Percentiles rank a stretch among this genome's conserved stretches.
Evolutionary conservation across 2,329 filamentous ascomycete species (phyloP).

Genomic region (Microdochium trichocladiopsis): DNA sequence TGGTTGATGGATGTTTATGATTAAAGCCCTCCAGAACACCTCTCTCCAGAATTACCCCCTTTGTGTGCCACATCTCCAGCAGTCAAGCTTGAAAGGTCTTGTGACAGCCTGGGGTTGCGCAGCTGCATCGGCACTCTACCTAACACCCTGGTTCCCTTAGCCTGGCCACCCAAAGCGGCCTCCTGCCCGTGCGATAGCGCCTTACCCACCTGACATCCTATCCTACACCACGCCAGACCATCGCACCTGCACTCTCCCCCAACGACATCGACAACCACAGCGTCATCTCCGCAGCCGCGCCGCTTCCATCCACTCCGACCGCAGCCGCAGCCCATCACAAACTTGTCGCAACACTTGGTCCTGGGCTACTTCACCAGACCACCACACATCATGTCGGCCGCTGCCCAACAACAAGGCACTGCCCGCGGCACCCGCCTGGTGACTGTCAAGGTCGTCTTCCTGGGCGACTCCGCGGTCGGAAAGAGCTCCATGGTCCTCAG

Average conservation of each 20-base stretch:
- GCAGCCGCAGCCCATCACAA: neutral
- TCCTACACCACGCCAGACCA: neutral
- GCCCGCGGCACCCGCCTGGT: constrained; percentile 1
- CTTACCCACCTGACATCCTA: too few relatives aligned
- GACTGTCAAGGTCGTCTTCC: constrained; percentile 1
- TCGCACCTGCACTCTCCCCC: neutral
- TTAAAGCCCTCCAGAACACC: too few relatives aligned
- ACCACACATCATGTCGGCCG: neutral
- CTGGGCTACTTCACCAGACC: neutral
- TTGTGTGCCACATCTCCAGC: too few relatives aligned
- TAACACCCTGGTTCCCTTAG: too few relatives aligned
- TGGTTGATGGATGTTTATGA: too few relatives aligned
- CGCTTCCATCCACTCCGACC: neutral
- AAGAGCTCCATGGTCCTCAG: constrained; percentile 97
- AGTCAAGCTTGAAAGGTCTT: too few relatives aligned
- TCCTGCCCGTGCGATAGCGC: too few relatives aligned
- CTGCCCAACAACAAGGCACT: neutral
- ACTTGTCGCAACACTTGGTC: neutral
- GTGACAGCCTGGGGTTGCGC: too few relatives aligned
- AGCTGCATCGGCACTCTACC: too few relatives aligned
- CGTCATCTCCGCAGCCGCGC: neutral
- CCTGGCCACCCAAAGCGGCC: too few relatives aligned
- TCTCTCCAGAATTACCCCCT: too few relatives aligned
- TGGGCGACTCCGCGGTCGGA: constrained; percentile 93
- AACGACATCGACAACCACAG: neutral